These are phyloP conservation scores for Candida bentonensis DNA, from an alignment of 805 yeast genomes.

Conservation along the genomic window DNA sequence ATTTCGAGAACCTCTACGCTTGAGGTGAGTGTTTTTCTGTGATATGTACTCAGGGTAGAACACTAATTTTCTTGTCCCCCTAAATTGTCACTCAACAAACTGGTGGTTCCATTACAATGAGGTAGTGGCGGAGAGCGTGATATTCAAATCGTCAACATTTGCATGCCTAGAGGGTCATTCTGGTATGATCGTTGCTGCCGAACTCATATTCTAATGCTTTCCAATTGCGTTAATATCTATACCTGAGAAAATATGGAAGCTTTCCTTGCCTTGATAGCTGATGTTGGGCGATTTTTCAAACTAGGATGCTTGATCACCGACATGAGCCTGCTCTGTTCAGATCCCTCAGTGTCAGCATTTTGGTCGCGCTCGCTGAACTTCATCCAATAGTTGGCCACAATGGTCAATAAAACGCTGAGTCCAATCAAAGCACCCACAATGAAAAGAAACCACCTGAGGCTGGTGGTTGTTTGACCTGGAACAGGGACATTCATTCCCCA, in stretches of 20 bases:
- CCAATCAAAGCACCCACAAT: conserved; percentile 40
- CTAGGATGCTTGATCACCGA: neutral
- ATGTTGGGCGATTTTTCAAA: neutral
- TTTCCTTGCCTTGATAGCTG: neutral
- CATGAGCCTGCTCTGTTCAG: neutral
- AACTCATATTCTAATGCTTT: too few relatives aligned
- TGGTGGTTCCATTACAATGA: too few relatives aligned
- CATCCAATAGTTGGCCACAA: conserved; percentile 23
- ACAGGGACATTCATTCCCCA: conserved; percentile 92
- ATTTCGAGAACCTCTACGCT: too few relatives aligned
- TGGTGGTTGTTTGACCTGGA: conserved; percentile 47
- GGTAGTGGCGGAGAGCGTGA: too few relatives aligned
- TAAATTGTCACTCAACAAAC: too few relatives aligned
- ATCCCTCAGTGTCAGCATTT: neutral
- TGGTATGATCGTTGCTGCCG: too few relatives aligned
- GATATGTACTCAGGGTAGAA: too few relatives aligned
- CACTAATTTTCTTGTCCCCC: too few relatives aligned
- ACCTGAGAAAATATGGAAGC: neutral
- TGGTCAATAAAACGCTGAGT: conserved; percentile 26
- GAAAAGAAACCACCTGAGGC: conserved; percentile 55
- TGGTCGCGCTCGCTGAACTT: conserved; percentile 1
- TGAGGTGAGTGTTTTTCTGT: too few relatives aligned
- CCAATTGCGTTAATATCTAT: too few relatives aligned
- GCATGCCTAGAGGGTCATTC: too few relatives aligned
- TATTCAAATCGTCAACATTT: too few relatives aligned